phyloP scores from a whole-genome alignment of 345 rosid genomes.

The Eucalyptus brandiana region DNA sequence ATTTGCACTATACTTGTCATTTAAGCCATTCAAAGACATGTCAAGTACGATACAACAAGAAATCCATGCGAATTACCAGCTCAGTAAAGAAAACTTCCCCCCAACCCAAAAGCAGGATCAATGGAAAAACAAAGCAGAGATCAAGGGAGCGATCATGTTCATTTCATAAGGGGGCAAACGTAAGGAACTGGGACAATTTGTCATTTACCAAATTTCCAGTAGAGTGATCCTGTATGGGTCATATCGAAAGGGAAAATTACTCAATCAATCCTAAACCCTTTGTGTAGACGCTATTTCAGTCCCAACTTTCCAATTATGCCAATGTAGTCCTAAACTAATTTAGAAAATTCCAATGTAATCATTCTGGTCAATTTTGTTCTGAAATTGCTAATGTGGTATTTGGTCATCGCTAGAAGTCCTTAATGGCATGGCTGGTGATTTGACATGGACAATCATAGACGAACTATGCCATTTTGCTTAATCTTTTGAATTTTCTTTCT shows the following conservation, averaged over 20 bases:
- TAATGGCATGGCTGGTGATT: not conserved
- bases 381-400: not conserved
- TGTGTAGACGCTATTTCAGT: not conserved
- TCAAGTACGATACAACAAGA: not conserved
- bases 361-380: not conserved
- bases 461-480: not conserved
- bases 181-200: not conserved
- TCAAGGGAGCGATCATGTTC: not conserved
- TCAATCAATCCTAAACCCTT: not conserved
- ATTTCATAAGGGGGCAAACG: not conserved
- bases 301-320: not conserved
- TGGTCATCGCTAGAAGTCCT: not conserved
- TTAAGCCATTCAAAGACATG: not conserved
- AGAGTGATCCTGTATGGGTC: not conserved
- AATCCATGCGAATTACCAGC: not conserved
- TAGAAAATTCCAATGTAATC: not conserved
- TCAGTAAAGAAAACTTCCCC: not conserved
- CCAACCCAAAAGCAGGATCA: not conserved
- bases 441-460: not conserved
- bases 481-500: not conserved
- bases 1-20: not conserved
- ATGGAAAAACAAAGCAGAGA: not conserved
- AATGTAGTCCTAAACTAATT: not conserved
- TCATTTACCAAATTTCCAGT: not conserved
- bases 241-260: not conserved